Evolutionary conservation across 2,329 filamentous ascomycete species (phyloP).

Genomic region (Sarocladium strictum): DNA sequence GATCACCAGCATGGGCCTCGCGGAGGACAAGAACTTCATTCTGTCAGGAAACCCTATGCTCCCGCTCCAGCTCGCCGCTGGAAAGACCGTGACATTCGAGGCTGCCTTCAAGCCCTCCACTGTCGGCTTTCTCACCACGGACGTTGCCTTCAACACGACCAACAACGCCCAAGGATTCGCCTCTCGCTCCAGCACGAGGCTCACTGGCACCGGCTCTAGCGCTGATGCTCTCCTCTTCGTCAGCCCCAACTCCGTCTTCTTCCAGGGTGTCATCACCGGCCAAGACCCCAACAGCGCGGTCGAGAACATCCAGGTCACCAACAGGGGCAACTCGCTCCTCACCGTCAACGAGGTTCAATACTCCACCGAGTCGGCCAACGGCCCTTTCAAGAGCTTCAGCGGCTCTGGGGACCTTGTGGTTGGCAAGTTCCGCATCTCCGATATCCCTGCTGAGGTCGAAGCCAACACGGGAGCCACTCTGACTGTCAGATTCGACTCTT

Average conservation of each 20-base stretch:
- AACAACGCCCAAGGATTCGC: slow-evolving; percentile 41
- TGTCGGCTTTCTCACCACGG: slow-evolving; percentile 42
- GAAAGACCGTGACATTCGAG: slow-evolving; percentile 34
- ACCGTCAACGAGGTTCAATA: slow-evolving; percentile 38
- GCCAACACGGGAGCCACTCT: slow-evolving; percentile 34
- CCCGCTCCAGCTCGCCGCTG: slow-evolving; percentile 25
- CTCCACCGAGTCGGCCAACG: slow-evolving; percentile 35
- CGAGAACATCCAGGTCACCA: slow-evolving; percentile 41
- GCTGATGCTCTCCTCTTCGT: slow-evolving; percentile 37
- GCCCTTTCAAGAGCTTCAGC: slow-evolving; percentile 36
- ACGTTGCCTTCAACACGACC: slow-evolving; percentile 41
- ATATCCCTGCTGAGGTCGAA: slow-evolving; percentile 38
- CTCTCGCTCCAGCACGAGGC: slow-evolving; percentile 35
- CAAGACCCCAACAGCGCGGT: slow-evolving; percentile 28
- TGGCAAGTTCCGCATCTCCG: slow-evolving; percentile 42
- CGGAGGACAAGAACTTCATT: slow-evolving; percentile 27
- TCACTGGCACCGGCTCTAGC: slow-evolving; percentile 45
- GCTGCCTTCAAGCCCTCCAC: slow-evolving; percentile 37
- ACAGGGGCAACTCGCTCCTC: slow-evolving; percentile 41
- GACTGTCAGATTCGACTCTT: slow-evolving; percentile 41
- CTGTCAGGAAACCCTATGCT: slow-evolving; percentile 28
- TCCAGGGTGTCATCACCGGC: slow-evolving; percentile 42
- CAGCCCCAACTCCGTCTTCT: slow-evolving; percentile 41
- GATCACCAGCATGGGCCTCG: slow-evolving; percentile 31
- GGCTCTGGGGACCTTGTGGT: slow-evolving; percentile 29